Conservation (phyloP, 805 yeast species). For the Lachancea lanzarotensis region DNA sequence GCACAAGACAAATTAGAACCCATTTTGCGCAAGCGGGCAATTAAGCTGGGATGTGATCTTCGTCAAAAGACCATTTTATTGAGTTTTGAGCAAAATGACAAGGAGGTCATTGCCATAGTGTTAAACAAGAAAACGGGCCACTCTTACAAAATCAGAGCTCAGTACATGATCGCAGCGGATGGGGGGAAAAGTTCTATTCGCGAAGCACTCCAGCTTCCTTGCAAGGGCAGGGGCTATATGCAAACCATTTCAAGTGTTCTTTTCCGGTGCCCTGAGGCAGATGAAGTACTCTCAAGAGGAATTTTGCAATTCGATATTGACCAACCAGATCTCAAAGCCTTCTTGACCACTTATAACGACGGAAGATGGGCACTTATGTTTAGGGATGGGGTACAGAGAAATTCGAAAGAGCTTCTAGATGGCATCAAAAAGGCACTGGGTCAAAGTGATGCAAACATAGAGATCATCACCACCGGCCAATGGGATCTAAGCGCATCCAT, state of each 20-base stretch:
- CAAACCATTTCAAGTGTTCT: conserved; percentile 1
- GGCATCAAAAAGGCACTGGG: not conserved
- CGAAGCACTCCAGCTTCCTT: not conserved
- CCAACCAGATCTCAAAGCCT: conserved; percentile 1
- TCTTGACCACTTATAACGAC: conserved; percentile 1
- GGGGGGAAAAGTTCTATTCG: not conserved
- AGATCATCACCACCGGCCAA: not conserved
- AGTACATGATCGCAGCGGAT: conserved; percentile 2
- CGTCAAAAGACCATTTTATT: not conserved
- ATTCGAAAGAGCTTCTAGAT: not conserved
- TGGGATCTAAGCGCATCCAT: not conserved
- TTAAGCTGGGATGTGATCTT: not conserved
- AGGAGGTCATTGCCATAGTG: not conserved
- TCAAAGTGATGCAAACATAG: not conserved
- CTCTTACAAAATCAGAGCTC: conserved; percentile 1
- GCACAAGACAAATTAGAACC: conserved; percentile 1
- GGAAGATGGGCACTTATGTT: conserved; percentile 3
- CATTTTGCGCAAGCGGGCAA: not conserved
- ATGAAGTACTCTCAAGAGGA: not conserved
- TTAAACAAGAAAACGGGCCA: not conserved
- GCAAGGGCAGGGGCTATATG: not conserved
- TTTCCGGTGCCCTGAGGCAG: conserved; percentile 1
- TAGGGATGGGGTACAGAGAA: not conserved
- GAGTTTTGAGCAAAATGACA: not conserved
- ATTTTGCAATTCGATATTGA: not conserved